A percentile compares a stretch with the other conserved stretches of the same genome.
These are phyloP conservation scores for Casuarina glauca DNA, from an alignment of 306 rosid genomes.

Conservation along the genomic window DNA sequence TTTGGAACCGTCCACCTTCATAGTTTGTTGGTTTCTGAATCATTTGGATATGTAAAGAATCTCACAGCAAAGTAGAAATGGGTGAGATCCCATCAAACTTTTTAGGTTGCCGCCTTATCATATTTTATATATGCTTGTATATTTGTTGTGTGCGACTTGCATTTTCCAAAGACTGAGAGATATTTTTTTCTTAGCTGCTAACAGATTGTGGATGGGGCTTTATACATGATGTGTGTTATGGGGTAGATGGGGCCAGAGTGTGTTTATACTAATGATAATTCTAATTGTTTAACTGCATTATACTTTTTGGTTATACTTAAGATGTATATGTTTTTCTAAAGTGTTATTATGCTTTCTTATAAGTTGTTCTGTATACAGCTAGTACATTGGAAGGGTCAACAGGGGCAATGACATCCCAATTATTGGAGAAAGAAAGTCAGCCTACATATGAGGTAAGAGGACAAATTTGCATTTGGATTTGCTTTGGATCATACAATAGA, in stretches of 20 bases:
- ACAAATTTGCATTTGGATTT: neutral
- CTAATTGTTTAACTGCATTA: slow-evolving; percentile 7
- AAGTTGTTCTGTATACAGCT: slow-evolving; percentile 43
- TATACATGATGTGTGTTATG: neutral
- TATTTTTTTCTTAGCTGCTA: neutral
- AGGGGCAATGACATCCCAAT: slow-evolving; percentile 50
- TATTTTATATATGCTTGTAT: neutral
- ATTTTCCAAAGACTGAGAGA: neutral
- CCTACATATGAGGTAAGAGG: slow-evolving; percentile 66
- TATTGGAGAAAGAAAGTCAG: slow-evolving; percentile 42
- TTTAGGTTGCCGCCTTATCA: neutral
- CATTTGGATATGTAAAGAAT: neutral
- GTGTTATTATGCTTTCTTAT: slow-evolving; percentile 6
- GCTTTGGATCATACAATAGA: neutral
- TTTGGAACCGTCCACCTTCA: neutral
- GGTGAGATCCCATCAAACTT: neutral
- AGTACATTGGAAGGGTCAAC: slow-evolving; percentile 48
- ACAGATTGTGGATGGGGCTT: neutral
- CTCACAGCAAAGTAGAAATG: neutral
- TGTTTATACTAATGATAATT: neutral
- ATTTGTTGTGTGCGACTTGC: neutral
- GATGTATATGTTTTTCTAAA: slow-evolving; percentile 23
- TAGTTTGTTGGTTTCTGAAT: neutral
- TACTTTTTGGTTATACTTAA: slow-evolving; percentile 15
- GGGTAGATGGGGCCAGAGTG: slow-evolving; percentile 3